These are phyloP conservation scores for Ballota nigra DNA, from an alignment of 257 asterid genomes.

Conservation along the genomic window DNA sequence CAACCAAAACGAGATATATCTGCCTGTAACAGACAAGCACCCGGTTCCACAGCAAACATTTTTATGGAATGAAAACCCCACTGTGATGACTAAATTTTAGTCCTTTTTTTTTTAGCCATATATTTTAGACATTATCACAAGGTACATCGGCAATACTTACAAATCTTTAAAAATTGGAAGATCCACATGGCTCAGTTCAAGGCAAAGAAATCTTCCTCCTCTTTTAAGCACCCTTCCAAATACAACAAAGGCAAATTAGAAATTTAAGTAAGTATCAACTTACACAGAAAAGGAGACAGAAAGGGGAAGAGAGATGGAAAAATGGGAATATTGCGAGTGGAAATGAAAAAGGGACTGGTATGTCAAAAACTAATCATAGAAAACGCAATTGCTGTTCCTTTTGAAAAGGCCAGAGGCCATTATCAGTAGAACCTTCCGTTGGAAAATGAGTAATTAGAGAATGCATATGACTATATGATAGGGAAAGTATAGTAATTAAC, in stretches of 20 bases:
- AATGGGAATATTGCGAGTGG: not conserved
- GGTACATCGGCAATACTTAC: constrained; percentile 47
- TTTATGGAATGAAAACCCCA: not conserved
- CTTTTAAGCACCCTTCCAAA: constrained; percentile 78
- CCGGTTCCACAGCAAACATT: too few relatives aligned
- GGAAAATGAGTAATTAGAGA: not conserved
- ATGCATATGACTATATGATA: not conserved
- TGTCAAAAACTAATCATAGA: not conserved
- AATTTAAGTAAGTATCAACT: not conserved
- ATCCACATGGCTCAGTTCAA: constrained; percentile 90
- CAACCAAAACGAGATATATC: too few relatives aligned
- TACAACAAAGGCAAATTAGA: not conserved
- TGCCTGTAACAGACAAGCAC: too few relatives aligned
- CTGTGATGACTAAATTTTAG: not conserved
- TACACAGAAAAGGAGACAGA: not conserved
- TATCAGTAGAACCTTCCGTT: not conserved
- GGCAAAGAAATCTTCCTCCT: constrained; percentile 98
- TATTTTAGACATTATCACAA: not conserved
- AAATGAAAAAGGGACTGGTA: not conserved
- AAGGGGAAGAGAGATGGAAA: not conserved
- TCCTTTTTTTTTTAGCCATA: too few relatives aligned
- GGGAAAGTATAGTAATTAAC: not conserved
- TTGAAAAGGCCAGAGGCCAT: not conserved
- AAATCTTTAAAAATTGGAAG: constrained; percentile 67
- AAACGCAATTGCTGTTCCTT: not conserved